Evolutionary conservation across 768 basidiomycete genomes (phyloP).

Genomic region (Lactarius hengduanensis): DNA sequence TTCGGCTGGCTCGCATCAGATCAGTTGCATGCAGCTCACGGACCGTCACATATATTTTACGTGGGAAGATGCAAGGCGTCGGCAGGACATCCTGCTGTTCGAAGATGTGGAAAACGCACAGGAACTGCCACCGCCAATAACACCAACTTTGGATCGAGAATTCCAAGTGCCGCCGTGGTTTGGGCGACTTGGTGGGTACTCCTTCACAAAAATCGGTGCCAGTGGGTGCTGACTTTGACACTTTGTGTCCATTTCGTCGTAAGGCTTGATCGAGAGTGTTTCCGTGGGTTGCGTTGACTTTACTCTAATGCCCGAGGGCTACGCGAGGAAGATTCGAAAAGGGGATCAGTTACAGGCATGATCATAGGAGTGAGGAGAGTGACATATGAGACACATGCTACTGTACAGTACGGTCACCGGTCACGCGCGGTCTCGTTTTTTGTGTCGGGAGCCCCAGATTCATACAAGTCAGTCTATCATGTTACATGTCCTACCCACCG

Average conservation of each 20-base stretch:
- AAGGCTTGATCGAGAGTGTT: not conserved
- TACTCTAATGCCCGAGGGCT: slow-evolving; percentile 18
- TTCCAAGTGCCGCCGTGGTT: not conserved
- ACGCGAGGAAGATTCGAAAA: not conserved
- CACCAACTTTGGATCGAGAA: not conserved
- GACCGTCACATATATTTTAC: slow-evolving; percentile 28
- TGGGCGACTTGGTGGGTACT: not conserved
- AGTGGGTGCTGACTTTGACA: not conserved
- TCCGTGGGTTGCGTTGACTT: slow-evolving; percentile 25
- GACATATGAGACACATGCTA: too few species aligned
- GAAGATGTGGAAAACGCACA: not conserved
- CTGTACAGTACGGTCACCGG: too few species aligned
- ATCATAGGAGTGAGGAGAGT: too few species aligned
- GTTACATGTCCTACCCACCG: slow-evolving; percentile 50
- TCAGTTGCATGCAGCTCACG: slow-evolving; percentile 26
- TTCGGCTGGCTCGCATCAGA: not conserved
- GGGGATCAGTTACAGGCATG: not conserved
- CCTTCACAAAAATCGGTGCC: not conserved
- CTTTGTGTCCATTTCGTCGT: not conserved
- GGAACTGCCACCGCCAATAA: not conserved
- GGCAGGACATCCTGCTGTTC: slow-evolving; percentile 5
- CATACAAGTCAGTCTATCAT: slow-evolving; percentile 24
- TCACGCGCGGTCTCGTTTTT: too few species aligned
- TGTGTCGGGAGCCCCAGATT: too few species aligned
- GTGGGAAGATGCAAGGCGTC: slow-evolving; percentile 19